These are phyloP conservation scores for Neurospora sp. DNA, from an alignment of 495 filamentous ascomycete species.

Conservation along the genomic window DNA sequence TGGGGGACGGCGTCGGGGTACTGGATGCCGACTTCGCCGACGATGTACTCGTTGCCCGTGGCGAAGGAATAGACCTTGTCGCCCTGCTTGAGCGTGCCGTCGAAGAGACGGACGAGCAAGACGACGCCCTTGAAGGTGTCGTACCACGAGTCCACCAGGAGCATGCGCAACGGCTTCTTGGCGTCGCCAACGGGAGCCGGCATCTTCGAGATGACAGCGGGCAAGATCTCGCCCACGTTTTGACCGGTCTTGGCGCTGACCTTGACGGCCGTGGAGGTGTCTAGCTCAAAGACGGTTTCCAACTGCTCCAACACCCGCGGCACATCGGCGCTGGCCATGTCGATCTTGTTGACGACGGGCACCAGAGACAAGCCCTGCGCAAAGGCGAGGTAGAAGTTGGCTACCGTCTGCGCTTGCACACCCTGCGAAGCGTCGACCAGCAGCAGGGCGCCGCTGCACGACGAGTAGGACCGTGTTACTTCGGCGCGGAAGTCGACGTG, in stretches of 20 bases:
- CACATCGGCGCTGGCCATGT: slow-evolving; percentile 79
- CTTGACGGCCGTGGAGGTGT: slow-evolving; percentile 66
- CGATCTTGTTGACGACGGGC: slow-evolving; percentile 93
- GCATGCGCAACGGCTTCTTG: slow-evolving; percentile 61
- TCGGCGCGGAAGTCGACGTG: slow-evolving; percentile 94
- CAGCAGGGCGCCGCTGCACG: slow-evolving; percentile 85
- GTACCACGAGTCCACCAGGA: slow-evolving; percentile 97
- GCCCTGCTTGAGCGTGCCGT: slow-evolving; percentile 72
- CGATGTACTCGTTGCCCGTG: slow-evolving; percentile 75
- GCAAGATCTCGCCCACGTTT: slow-evolving; percentile 72
- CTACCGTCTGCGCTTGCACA: slow-evolving; percentile 88
- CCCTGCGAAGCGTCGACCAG: slow-evolving; percentile 92
- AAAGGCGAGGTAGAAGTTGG: slow-evolving; percentile 96
- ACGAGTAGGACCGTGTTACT: slow-evolving; percentile 88
- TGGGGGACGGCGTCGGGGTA: slow-evolving; percentile 84
- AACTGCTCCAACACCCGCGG: slow-evolving; percentile 79
- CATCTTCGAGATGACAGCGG: slow-evolving; percentile 73
- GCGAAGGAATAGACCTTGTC: slow-evolving; percentile 77
- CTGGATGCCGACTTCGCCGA: slow-evolving; percentile 96
- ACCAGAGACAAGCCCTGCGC: slow-evolving; percentile 78
- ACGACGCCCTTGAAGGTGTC: slow-evolving; percentile 92
- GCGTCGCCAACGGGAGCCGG: slow-evolving; percentile 69
- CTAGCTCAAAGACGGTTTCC: slow-evolving; percentile 74
- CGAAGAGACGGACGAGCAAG: slow-evolving; percentile 82
- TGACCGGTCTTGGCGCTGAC: slow-evolving; percentile 92